A percentile compares a stretch with the other conserved stretches of the same genome.
phyloP scores from a whole-genome alignment of 805 yeast species.

The Metschnikowia noctiluminum region DNA sequence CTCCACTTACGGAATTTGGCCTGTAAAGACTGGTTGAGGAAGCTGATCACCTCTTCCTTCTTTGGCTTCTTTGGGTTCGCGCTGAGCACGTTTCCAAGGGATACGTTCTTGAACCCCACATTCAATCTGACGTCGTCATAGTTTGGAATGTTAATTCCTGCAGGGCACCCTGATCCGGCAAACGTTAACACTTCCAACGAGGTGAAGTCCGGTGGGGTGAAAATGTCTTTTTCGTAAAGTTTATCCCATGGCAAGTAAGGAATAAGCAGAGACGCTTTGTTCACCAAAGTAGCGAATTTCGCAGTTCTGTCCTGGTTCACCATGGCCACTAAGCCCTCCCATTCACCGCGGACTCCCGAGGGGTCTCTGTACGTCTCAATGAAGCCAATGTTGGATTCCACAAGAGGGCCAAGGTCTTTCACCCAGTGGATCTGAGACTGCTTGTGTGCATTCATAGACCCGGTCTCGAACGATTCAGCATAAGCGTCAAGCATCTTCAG shows the following conservation, averaged over 20 bases:
- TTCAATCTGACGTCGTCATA: constrained; percentile 85
- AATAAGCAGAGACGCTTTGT: constrained; percentile 63
- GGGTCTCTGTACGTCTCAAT: constrained; percentile 94
- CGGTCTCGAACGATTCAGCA: constrained; percentile 68
- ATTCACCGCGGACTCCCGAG: constrained; percentile 87
- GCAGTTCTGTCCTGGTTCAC: constrained; percentile 84
- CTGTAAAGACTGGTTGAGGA: constrained; percentile 51
- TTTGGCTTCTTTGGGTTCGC: constrained; percentile 63
- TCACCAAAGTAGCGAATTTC: constrained; percentile 69
- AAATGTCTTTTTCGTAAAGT: constrained; percentile 75
- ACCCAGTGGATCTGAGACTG: constrained; percentile 86
- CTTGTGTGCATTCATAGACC: constrained; percentile 82
- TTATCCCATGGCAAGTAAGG: constrained; percentile 71
- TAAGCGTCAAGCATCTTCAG: constrained; percentile 61
- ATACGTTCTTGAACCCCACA: constrained; percentile 84
- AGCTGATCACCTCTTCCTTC: constrained; percentile 65
- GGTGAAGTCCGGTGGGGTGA: constrained; percentile 90
- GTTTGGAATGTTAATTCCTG: constrained; percentile 90
- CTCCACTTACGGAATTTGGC: constrained; percentile 66
- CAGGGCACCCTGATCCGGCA: constrained; percentile 88
- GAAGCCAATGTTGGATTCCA: constrained; percentile 77
- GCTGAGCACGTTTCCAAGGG: constrained; percentile 79
- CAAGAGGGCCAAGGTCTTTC: constrained; percentile 74
- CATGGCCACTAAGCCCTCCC: constrained; percentile 90
- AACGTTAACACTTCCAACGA: constrained; percentile 86